phyloP scores from a whole-genome alignment of 2,329 filamentous ascomycete genomes.

The Curvularia lunata region DNA sequence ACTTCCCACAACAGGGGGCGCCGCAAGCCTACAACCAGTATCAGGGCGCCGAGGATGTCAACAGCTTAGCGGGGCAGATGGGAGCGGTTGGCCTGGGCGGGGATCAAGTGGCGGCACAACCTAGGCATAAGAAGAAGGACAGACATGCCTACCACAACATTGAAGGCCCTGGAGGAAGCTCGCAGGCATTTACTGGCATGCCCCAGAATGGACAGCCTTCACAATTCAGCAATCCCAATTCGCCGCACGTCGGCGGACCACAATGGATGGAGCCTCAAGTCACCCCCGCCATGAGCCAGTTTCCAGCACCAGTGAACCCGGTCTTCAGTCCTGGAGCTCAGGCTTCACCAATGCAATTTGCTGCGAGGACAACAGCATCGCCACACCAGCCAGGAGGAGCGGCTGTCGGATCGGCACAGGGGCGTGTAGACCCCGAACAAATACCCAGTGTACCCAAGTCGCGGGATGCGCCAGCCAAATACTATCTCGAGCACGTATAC shows the following conservation, averaged over 20 bases:
- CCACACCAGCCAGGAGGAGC: conserved; percentile 38
- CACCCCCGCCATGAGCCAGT: conserved; percentile 62
- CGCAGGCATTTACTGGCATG: conserved; percentile 73
- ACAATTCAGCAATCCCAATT: conserved; percentile 63
- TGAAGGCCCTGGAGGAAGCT: conserved; percentile 70
- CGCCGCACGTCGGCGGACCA: conserved; percentile 40
- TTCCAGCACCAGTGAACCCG: conserved; percentile 63
- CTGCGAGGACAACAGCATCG: conserved; percentile 37
- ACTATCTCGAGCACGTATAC: conserved; percentile 87
- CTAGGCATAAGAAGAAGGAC: conserved; percentile 84
- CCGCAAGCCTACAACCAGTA: conserved; percentile 28
- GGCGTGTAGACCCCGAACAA: conserved; percentile 85
- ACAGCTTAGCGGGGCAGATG: conserved; percentile 37
- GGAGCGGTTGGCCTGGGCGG: conserved; percentile 36
- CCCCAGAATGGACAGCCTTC: conserved; percentile 63
- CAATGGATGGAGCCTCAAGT: conserved; percentile 53
- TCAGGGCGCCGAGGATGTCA: conserved; percentile 45
- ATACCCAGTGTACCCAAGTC: conserved; percentile 89
- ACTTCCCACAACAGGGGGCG: conserved; percentile 51
- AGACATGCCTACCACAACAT: conserved; percentile 90
- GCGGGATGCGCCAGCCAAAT: conserved; percentile 79
- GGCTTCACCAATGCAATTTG: conserved; percentile 47
- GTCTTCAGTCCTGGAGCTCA: conserved; percentile 56
- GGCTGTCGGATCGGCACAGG: conserved; percentile 67
- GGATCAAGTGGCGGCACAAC: conserved; percentile 53